Evolutionary conservation across 2,329 filamentous ascomycete genomes (phyloP).

Genomic region (Curvularia verruculosa): DNA sequence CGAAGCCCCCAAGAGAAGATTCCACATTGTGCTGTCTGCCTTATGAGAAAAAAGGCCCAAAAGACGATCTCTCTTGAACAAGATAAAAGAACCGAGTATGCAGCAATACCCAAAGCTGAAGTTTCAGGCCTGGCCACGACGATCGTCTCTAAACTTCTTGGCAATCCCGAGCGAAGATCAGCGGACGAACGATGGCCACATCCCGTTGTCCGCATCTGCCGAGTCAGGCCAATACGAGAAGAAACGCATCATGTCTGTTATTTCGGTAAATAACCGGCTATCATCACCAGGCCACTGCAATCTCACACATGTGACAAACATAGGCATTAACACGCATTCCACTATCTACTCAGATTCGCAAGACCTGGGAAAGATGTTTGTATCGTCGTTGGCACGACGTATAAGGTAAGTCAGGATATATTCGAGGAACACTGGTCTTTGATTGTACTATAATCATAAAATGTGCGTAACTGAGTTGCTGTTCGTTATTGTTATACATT

Average conservation of each 20-base stretch:
- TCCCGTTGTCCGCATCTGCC: background rate
- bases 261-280: background rate
- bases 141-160: background rate
- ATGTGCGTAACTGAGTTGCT: background rate
- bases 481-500: background rate
- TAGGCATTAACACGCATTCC: too few species aligned
- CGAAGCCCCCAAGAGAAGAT: background rate
- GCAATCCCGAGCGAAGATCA: slow-evolving; percentile 1
- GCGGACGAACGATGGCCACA: background rate
- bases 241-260: background rate
- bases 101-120: background rate
- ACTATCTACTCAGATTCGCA: background rate
- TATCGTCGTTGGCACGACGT: background rate
- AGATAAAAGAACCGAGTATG: background rate
- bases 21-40: background rate
- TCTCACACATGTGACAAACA: background rate
- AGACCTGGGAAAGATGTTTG: background rate
- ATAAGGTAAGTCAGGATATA: background rate
- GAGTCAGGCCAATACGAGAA: background rate
- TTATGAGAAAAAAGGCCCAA: background rate
- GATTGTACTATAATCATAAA: background rate
- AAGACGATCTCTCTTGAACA: background rate
- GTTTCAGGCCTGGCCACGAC: background rate
- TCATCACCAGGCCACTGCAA: background rate
- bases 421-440: background rate